Evolutionary conservation across 2,329 filamentous ascomycete genomes (phyloP), one percentile per base, ranked within the genome.

Genomic region (Monosporascus cannonballus): DNA sequence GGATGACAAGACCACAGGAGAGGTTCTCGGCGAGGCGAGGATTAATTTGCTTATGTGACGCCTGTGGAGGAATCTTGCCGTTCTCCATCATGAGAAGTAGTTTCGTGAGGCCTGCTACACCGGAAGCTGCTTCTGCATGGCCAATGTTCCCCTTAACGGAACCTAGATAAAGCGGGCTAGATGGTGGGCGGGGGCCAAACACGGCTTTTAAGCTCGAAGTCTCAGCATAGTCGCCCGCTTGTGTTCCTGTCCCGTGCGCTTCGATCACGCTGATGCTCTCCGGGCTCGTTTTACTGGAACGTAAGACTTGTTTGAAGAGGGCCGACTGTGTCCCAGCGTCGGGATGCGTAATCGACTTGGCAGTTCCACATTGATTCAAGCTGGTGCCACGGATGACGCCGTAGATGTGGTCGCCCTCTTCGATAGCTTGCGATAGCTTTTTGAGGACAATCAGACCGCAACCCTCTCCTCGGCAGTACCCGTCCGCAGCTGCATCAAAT

Each of bases 181-280:
- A 51, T 84, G 78, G 0, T 77, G 82, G 3, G 74, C 76, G 78
- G 9, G 48, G 18, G 11, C 50, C 53, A 25, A 57, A 54, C 18
- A 54, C 50, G 24, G 14, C 51, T 22, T n/a, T 18, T 7, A 59
- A 22, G 22, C 54, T 57, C 11, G 48, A 47, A 9, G 85, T 83
- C 66, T 86, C 83, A 25, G 78, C 79, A 4, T 76, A 76, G 61
- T 86, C 83, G 58, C 83, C 84, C 47, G 81, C 83, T 59, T 85
- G 81, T 3, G 83, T 86, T 49, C 83, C 84, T 38, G 83, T 86
- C 15, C 83, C 83, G 63, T 86, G 83, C 72, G 85, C 83, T 63
- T 86, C 83, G 11, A 86, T 78, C 57, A 83, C 84, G 61, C 74
- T 76, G 54, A 87, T 76, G 51, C 81, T 79, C 55, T 79, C 73